These are phyloP conservation scores for Sinapis alba DNA, from an alignment of 441 rosid species.

Conservation along the genomic window DNA sequence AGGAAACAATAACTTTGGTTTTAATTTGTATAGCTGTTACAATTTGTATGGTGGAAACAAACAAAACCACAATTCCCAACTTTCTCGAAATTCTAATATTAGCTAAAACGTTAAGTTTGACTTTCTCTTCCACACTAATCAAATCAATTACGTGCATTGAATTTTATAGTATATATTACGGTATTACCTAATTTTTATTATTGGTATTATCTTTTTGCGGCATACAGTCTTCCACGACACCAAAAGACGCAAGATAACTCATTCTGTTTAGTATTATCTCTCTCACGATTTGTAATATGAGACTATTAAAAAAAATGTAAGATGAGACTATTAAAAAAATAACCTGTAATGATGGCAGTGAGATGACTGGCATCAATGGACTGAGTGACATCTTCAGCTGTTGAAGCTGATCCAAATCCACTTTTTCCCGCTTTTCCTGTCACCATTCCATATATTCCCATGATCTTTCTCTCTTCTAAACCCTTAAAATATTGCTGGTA, in stretches of 20 bases:
- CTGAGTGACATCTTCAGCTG: constrained; percentile 74
- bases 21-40: not conserved
- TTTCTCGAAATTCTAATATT: not conserved
- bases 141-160: not conserved
- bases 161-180: not conserved
- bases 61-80: not conserved
- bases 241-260: not conserved
- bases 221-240: not conserved
- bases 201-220: not conserved
- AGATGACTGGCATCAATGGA: constrained; percentile 69
- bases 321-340: not conserved
- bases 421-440: constrained; percentile 79
- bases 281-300: not conserved
- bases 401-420: constrained; percentile 91
- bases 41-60: not conserved
- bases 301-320: constrained; percentile 8
- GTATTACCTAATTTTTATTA: not conserved
- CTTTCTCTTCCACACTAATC: constrained; percentile 7
- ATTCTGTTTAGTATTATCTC: not conserved
- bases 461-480: constrained; percentile 29
- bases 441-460: constrained; percentile 55
- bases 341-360: constrained; percentile 81
- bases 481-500: constrained; percentile 1
- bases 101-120: constrained; percentile 11
- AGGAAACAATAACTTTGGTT: not conserved